These are phyloP conservation scores for Apophysomyces sp. DNA, from an alignment of 371 early-diverging fungal species.

Conservation along the genomic window DNA sequence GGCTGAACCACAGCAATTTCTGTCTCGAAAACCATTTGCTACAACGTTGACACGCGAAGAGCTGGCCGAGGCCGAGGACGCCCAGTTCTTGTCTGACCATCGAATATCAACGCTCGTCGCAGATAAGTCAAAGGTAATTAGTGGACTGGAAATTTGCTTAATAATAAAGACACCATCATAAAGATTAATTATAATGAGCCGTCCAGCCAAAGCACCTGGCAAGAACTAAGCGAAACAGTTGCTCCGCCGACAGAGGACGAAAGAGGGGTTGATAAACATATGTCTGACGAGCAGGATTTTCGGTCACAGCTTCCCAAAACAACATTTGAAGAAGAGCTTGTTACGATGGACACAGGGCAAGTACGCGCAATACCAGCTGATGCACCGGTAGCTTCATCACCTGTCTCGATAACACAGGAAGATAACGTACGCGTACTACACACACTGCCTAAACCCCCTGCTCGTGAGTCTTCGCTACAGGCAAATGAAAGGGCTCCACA, in stretches of 20 bases:
- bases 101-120: constrained; percentile 21
- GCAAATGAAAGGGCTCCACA: background rate
- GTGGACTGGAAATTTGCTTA: background rate
- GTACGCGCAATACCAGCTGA: background rate
- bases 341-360: background rate
- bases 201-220: background rate
- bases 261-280: background rate
- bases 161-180: background rate
- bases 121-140: background rate
- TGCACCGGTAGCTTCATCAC: background rate
- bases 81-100: constrained; percentile 20
- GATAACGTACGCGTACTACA: background rate
- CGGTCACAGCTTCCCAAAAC: background rate
- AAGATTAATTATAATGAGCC: background rate
- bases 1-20: constrained; percentile 12
- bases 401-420: background rate
- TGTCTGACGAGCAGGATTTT: background rate
- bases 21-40: constrained; percentile 16
- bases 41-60: constrained; percentile 7
- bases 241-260: background rate
- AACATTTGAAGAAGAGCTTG: background rate
- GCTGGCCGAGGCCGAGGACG: constrained; percentile 17
- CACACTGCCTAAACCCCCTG: background rate
- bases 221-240: background rate
- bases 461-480: background rate